A percentile compares a stretch with the other conserved stretches of the same genome.
Evolutionary conservation across 805 yeast genomes (phyloP).

Genomic region (Saturnispora serradocipensis): DNA sequence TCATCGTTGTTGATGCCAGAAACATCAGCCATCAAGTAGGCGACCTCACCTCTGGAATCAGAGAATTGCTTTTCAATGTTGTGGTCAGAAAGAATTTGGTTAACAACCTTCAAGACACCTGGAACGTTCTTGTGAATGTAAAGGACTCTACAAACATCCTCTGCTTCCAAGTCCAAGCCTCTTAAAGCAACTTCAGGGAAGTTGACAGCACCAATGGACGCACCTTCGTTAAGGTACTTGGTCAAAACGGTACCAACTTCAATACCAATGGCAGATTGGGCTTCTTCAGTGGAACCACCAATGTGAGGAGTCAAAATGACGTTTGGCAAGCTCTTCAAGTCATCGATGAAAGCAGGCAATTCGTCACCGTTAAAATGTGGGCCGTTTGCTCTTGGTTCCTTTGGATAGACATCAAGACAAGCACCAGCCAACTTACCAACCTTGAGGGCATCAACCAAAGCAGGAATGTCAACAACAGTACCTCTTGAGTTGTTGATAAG

Average conservation of each 20-base stretch:
- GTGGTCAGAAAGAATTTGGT: conserved; percentile 87
- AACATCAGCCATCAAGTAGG: conserved; percentile 96
- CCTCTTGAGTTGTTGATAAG: conserved; percentile 96
- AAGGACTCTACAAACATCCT: conserved; percentile 82
- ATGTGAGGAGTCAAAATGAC: conserved; percentile 93
- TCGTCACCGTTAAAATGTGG: conserved; percentile 56
- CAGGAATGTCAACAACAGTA: conserved; percentile 93
- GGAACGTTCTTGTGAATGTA: conserved; percentile 98
- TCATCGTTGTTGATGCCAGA: conserved; percentile 74
- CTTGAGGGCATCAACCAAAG: conserved; percentile 84
- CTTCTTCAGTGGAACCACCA: conserved; percentile 99
- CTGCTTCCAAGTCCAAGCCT: conserved; percentile 78
- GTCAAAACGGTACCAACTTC: conserved; percentile 84
- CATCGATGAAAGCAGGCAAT: conserved; percentile 77
- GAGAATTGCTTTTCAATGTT: conserved; percentile 97
- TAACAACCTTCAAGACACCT: conserved; percentile 95
- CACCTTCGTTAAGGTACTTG: conserved; percentile 93
- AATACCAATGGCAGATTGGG: conserved; percentile 94
- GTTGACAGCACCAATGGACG: conserved; percentile 90
- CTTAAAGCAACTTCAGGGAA: conserved; percentile 97
- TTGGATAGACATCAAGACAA: conserved; percentile 92
- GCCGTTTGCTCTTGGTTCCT: conserved; percentile 97
- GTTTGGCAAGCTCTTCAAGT: conserved; percentile 73
- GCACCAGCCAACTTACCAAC: conserved; percentile 94
- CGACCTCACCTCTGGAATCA: conserved; percentile 93